Percentiles rank a stretch among this genome's conserved stretches.
Conservation (phyloP, 2,329 filamentous ascomycete genomes). For the Ophiostoma quercus region DNA sequence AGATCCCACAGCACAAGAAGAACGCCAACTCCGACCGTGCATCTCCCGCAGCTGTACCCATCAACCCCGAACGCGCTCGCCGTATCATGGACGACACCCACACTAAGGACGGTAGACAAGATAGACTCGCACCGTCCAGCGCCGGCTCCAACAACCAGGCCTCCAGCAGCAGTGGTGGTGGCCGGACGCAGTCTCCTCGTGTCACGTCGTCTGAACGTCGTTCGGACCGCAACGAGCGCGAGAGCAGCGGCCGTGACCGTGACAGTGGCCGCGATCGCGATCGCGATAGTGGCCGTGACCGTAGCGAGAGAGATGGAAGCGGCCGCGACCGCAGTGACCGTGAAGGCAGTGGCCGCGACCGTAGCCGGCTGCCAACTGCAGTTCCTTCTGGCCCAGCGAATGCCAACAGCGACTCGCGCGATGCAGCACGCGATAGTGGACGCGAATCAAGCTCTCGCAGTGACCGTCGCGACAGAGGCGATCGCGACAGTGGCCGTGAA, state of each 20-base stretch:
- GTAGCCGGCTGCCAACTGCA: slow-evolving; percentile 34
- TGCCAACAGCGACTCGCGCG: slow-evolving; percentile 1
- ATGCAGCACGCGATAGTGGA: not conserved
- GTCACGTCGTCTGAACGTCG: slow-evolving; percentile 35
- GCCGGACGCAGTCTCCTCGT: slow-evolving; percentile 47
- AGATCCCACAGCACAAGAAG: slow-evolving; percentile 9
- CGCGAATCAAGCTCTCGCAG: slow-evolving; percentile 28
- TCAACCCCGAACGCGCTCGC: slow-evolving; percentile 53
- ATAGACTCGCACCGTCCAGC: not conserved
- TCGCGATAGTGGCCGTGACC: slow-evolving; percentile 33
- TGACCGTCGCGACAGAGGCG: slow-evolving; percentile 30
- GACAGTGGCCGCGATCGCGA: slow-evolving; percentile 28
- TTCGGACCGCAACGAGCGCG: slow-evolving; percentile 37
- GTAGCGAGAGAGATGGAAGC: not conserved
- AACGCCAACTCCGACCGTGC: slow-evolving; percentile 20
- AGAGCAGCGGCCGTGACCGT: slow-evolving; percentile 40
- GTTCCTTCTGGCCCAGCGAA: slow-evolving; percentile 7
- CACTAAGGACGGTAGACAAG: slow-evolving; percentile 28
- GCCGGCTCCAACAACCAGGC: not conserved
- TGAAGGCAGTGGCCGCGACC: slow-evolving; percentile 24
- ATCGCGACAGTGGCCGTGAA: not conserved
- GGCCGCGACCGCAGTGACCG: slow-evolving; percentile 43
- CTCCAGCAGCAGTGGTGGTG: not conserved
- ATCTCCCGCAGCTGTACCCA: slow-evolving; percentile 41
- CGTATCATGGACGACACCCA: slow-evolving; percentile 45